These are phyloP conservation scores for Penicillium sp. DNA, from an alignment of 2,329 filamentous ascomycete species.

Conservation along the genomic window DNA sequence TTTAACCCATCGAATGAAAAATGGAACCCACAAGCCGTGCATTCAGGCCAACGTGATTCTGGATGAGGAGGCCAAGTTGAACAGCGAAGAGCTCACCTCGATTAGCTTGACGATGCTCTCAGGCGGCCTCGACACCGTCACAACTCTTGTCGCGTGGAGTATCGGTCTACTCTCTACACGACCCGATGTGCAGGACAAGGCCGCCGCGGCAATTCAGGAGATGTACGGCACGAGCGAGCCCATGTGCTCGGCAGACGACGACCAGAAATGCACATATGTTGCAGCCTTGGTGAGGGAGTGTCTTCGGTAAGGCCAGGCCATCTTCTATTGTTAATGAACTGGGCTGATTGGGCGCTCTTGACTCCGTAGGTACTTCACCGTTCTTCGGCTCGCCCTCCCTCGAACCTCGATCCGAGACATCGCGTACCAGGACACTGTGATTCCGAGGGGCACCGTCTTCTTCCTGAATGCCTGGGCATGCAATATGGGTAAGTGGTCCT, in stretches of 20 bases:
- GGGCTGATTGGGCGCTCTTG: conserved; percentile 2
- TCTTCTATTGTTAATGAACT: not conserved
- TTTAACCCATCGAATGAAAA: conserved; percentile 57
- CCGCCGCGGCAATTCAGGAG: conserved; percentile 53
- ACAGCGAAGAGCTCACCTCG: conserved; percentile 58
- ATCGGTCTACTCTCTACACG: conserved; percentile 57
- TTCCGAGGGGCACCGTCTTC: conserved; percentile 60
- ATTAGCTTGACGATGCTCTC: conserved; percentile 66
- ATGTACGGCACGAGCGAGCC: conserved; percentile 51
- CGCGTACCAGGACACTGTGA: conserved; percentile 53
- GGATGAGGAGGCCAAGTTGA: conserved; percentile 60
- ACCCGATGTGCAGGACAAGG: conserved; percentile 60
- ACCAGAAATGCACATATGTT: conserved; percentile 61
- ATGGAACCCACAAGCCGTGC: conserved; percentile 58
- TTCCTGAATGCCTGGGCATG: conserved; percentile 66
- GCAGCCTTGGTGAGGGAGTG: conserved; percentile 61
- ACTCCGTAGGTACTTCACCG: conserved; percentile 53
- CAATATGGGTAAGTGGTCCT: conserved; percentile 55
- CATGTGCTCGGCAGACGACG: conserved; percentile 58
- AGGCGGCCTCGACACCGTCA: conserved; percentile 63
- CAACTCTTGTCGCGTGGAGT: conserved; percentile 62
- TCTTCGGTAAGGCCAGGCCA: conserved; percentile 41
- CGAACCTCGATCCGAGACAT: conserved; percentile 59
- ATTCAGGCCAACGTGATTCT: conserved; percentile 64
- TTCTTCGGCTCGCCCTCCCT: conserved; percentile 59